phyloP scores from a whole-genome alignment of 2,329 filamentous ascomycete genomes.

The Aschersonia sp. region DNA sequence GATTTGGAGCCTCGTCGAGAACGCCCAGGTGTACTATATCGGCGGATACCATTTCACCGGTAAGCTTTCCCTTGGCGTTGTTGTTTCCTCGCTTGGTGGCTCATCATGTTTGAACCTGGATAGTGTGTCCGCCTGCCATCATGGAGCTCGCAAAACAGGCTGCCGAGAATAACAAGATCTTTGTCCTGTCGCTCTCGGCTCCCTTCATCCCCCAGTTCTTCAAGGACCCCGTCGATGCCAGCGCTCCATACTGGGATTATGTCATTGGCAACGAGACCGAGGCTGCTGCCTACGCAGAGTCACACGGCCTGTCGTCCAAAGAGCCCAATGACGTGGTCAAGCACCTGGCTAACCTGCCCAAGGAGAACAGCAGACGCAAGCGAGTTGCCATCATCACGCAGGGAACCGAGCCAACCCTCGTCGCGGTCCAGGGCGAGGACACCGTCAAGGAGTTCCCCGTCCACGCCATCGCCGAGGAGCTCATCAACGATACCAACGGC shows the following conservation, averaged over 20 bases:
- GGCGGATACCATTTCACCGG: constrained; percentile 91
- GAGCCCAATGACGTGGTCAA: constrained; percentile 77
- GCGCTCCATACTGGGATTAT: constrained; percentile 86
- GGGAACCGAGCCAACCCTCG: constrained; percentile 79
- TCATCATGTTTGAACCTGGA: not conserved
- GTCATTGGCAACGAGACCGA: constrained; percentile 96
- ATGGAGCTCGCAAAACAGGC: constrained; percentile 84
- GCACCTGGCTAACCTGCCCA: constrained; percentile 74
- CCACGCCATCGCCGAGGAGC: constrained; percentile 57
- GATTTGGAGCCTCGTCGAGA: constrained; percentile 85
- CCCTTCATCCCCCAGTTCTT: constrained; percentile 97
- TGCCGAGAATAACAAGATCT: constrained; percentile 76
- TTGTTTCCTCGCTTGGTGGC: not conserved
- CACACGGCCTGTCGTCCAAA: constrained; percentile 59
- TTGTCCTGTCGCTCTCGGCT: constrained; percentile 83
- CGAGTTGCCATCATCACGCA: constrained; percentile 88
- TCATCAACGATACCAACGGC: constrained; percentile 94
- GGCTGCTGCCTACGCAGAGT: constrained; percentile 74
- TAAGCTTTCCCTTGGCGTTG: constrained; percentile 10
- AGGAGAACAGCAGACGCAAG: constrained; percentile 76
- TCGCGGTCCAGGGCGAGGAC: constrained; percentile 60
- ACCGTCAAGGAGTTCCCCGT: constrained; percentile 68
- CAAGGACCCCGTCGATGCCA: constrained; percentile 83
- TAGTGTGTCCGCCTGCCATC: constrained; percentile 79
- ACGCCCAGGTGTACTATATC: constrained; percentile 79